Evolutionary conservation across 495 filamentous ascomycete species (phyloP).

Genomic region (Hamigera avellanea): DNA sequence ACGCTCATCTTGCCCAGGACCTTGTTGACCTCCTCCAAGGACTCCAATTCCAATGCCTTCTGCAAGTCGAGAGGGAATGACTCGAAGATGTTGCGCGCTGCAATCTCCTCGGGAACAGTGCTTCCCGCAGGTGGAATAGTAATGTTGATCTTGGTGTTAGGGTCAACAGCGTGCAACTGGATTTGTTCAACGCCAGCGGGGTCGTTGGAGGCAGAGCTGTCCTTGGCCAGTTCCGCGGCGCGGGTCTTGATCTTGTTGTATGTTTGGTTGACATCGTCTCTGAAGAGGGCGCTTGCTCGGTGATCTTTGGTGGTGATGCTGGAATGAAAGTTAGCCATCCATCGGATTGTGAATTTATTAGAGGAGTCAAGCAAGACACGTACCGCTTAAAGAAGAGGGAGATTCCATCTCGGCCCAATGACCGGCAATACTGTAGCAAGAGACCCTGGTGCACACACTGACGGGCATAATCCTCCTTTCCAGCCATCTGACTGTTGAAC

Average conservation of each 20-base stretch:
- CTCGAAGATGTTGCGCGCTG: slow-evolving; percentile 68
- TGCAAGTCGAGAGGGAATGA: slow-evolving; percentile 70
- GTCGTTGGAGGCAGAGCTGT: slow-evolving; percentile 52
- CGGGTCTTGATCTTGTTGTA: slow-evolving; percentile 71
- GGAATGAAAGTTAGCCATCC: slow-evolving; percentile 1
- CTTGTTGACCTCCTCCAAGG: slow-evolving; percentile 88
- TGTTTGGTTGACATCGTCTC: slow-evolving; percentile 81
- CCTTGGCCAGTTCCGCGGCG: slow-evolving; percentile 60
- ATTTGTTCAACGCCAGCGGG: slow-evolving; percentile 86
- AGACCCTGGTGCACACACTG: slow-evolving; percentile 92
- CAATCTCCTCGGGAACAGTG: slow-evolving; percentile 51
- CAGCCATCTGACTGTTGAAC: slow-evolving; percentile 72
- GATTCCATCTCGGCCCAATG: slow-evolving; percentile 79
- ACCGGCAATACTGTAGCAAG: slow-evolving; percentile 86
- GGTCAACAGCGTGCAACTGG: slow-evolving; percentile 91
- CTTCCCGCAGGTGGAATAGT: slow-evolving; percentile 51
- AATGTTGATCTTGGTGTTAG: slow-evolving; percentile 87
- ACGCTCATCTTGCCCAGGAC: slow-evolving; percentile 90
- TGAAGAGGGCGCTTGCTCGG: slow-evolving; percentile 85
- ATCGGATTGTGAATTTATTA: slow-evolving; percentile 1
- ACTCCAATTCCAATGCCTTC: slow-evolving; percentile 72
- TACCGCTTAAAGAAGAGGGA: slow-evolving; percentile 86
- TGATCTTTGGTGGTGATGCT: slow-evolving; percentile 86
- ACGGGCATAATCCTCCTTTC: slow-evolving; percentile 61
- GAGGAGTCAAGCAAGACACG: not conserved